Evolutionary conservation across 2,329 filamentous ascomycete species (phyloP), one percentile per base, ranked within the genome.

Genomic region (Aspergillus fumigatus): DNA sequence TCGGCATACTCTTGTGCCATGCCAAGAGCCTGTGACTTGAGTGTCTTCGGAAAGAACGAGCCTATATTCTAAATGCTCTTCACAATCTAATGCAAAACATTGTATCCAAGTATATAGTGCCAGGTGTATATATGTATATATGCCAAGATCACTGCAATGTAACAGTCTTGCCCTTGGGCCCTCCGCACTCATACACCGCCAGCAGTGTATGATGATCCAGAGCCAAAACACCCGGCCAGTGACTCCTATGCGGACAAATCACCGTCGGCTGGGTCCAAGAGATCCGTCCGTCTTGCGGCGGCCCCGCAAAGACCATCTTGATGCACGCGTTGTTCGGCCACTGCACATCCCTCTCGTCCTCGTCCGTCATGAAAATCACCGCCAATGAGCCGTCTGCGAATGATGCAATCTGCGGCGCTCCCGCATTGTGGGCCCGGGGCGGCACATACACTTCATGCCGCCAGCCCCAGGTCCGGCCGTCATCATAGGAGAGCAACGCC

Each of bases 291-390:
- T 66, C 62, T 8, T 61, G 52, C 35, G 76, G 61, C 0, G 72
- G 69, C 1, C 60, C 65, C 0, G 68, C 68, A 58, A 76, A 78
- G 0, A 76, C 69, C 3, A 70, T 70, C 64, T 79, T 79, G 53
- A 79, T 69, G 2, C 67, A 67, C 0, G 77, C 75, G 38, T 74
- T 70, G 26, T 65, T 58, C 0, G 74, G 73, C 77, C 77, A 79
- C 11, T 66, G 59, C 10, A 70, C 67, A 51, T 64, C 52, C 0
- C 58, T 54, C 1, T 68, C 61, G 47, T 78, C 75, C 65, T 79
- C 77, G 55, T 79, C 77, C 4, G 75, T 77, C 78, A 79, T 79
- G 62, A 79, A 80, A 10, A 79, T 73, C 0, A 76, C 75, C 1
- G 72, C 77, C 59, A 80, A 40, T 23, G 69, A 72, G 3, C 72